Evolutionary conservation across 371 early-diverging fungal genomes (phyloP), one percentile per base, ranked within the genome.

Genomic region (Mucor velutinosus): DNA sequence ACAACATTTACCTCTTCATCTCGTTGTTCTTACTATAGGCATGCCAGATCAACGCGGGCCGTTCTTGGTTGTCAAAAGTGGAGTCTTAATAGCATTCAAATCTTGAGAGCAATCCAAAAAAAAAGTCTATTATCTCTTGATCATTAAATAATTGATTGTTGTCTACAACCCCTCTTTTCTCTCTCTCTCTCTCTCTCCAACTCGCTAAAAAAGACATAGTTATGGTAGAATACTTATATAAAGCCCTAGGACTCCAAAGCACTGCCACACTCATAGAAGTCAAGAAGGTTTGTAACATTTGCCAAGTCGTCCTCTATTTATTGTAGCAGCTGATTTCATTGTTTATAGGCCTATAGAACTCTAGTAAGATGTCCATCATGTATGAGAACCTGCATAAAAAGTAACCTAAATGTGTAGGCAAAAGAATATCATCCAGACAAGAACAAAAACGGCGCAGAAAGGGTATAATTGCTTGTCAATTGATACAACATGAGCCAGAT

Each of bases 361-460:
- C 21, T 62, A 7, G 62, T 62, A 62, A 62, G 29, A 29, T 23
- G 23, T 27, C 21, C 19, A 60, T 23, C 17, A 4, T 15, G 6
- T 37, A 23, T 25, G 14, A n/a, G n/a, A n/a, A n/a, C n/a, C n/a
- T n/a, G n/a, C n/a, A n/a, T n/a, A 60, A 59, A 15, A 27, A 19
- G 10, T 8, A 14, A 12, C 25, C 3, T 15, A 6, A 23, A 25
- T 23, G 1, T 21, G 4, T 47, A 62, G 67, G 62, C 67, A 0
- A 67, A 58, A 58, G 41, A 62, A 62, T 67, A 62, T 14, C 67
- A 61, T 10, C 67, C 61, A 7, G 62, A 67, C 14, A 68, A 68
- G 19, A 68, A 68, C 27, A 63, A 57, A 30, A 23, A 68, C 3
- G 63, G 63, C 35, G 49, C 62, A 35, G 61, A 67, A 33, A 67